Base-by-base conservation (phyloP, 192 early-diverging fungal genomes). In the Linnemannia exigua region DNA sequence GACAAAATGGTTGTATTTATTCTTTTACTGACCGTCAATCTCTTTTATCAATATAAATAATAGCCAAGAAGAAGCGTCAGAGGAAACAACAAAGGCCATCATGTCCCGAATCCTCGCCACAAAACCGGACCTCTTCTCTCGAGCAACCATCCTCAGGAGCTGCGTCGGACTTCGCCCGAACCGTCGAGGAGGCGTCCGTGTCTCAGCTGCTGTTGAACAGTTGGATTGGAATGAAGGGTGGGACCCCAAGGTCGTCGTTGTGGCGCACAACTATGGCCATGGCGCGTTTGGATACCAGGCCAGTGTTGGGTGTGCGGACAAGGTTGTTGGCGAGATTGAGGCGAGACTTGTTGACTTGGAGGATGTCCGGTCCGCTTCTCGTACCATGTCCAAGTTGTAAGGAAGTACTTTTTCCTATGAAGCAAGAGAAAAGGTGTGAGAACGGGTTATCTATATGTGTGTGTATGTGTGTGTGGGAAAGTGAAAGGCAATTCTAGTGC, bases 191-290 rank as follows among this genome's bases (percentile, higher is more conserved):
- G 92, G 92, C 0, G 74, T 90, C 35, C 89, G 93, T 41, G 77
- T 94, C 11, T 90, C 92, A 35, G 85, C 89, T 9, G 81, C 90
- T 66, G 80, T 80, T 20, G 82, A 76, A 46, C 84, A 88, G 78
- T 51, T 80, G 77, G 82, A 87, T 41, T 82, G 72, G 67, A 78
- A 81, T 25, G 72, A 81, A 44, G 51, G 78, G 11, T 88, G 76
- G 74, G 66, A 69, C 9, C 33, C 66, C 5, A 46, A 68, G 37
- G 58, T 78, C 36, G 36, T 92, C 6, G 41, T 87, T 3, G 87
- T 93, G 5, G 90, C 91, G 11, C 94, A 95, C 75, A 92, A 91
- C 77, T 95, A 95, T 74, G 94, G 94, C 4, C 94, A 95, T 79
- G 91, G 87, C 17, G 92, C 92, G 2, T 94, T 88, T 88, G 94